Evolutionary conservation across 768 basidiomycete genomes (phyloP).

Genomic region (Piloderma croceum): DNA sequence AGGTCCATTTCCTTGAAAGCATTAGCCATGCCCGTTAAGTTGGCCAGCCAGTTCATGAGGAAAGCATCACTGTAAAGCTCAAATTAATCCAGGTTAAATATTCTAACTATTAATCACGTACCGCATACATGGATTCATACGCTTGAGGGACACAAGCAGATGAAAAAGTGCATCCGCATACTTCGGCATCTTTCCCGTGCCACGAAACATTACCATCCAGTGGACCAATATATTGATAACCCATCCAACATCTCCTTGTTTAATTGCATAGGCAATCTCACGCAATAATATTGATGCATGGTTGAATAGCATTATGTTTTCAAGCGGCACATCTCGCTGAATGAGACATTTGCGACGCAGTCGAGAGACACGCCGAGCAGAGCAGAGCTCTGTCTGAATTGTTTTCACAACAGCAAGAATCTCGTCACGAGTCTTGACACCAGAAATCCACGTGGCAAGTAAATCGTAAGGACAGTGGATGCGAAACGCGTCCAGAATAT

Average conservation of each 20-base stretch:
- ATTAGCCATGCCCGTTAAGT: constrained; percentile 24
- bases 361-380: constrained; percentile 2
- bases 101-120: not conserved
- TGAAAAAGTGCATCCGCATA: constrained; percentile 12
- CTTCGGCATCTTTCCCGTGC: constrained; percentile 11
- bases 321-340: constrained; percentile 5
- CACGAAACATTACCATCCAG: constrained; percentile 15
- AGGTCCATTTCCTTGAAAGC: constrained; percentile 26
- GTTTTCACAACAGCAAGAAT: constrained; percentile 1
- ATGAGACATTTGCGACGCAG: not conserved
- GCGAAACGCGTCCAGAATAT: constrained; percentile 9
- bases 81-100: too few relatives aligned
- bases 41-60: constrained; percentile 30
- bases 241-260: constrained; percentile 11
- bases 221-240: constrained; percentile 7
- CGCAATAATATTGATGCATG: constrained; percentile 10
- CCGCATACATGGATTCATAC: not conserved
- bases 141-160: constrained; percentile 3
- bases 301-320: constrained; percentile 13
- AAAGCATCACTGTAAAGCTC: constrained; percentile 16
- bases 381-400: constrained; percentile 2
- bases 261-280: constrained; percentile 9
- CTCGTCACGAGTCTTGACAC: not conserved
- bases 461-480: too few relatives aligned
- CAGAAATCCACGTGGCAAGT: too few relatives aligned